These are phyloP conservation scores for Holtermannia corniformis DNA, from an alignment of 768 basidiomycete genomes.

Conservation along the genomic window DNA sequence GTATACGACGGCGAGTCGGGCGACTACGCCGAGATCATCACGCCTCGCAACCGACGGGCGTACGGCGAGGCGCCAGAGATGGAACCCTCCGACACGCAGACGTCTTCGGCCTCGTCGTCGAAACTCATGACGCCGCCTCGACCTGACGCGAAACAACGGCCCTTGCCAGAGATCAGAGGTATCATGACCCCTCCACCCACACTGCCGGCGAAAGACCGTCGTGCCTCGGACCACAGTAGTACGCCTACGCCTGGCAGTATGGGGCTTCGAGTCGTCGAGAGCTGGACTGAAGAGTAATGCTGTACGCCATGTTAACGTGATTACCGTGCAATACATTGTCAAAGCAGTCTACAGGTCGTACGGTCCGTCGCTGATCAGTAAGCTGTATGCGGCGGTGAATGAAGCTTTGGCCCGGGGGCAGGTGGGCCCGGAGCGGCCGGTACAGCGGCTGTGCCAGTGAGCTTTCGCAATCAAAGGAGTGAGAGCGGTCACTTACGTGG, in stretches of 20 bases:
- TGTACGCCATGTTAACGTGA: too few species aligned
- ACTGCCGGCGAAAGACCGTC: not conserved
- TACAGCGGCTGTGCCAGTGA: constrained; percentile 9
- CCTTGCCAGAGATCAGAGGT: not conserved
- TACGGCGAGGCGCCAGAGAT: not conserved
- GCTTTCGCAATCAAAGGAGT: not conserved
- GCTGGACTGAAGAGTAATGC: too few species aligned
- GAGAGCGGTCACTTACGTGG: constrained; percentile 6
- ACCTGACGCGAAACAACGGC: not conserved
- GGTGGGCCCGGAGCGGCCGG: constrained; percentile 28
- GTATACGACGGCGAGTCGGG: not conserved
- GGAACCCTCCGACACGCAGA: not conserved
- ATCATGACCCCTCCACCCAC: not conserved
- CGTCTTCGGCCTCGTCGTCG: not conserved
- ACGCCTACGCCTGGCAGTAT: too few species aligned
- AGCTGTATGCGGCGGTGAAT: not conserved
- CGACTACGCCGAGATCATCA: not conserved
- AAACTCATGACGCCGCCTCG: not conserved
- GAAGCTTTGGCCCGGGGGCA: constrained; percentile 19
- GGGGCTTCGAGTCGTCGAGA: too few species aligned
- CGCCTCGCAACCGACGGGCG: not conserved
- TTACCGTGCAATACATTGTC: not conserved
- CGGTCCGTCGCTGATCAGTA: not conserved
- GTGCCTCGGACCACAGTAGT: too few species aligned
- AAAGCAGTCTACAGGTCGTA: not conserved